Percentiles rank a stretch among this genome's conserved stretches.
These are phyloP conservation scores for Colletotrichum coccodes DNA, from an alignment of 2,329 filamentous ascomycete species.

Conservation along the genomic window DNA sequence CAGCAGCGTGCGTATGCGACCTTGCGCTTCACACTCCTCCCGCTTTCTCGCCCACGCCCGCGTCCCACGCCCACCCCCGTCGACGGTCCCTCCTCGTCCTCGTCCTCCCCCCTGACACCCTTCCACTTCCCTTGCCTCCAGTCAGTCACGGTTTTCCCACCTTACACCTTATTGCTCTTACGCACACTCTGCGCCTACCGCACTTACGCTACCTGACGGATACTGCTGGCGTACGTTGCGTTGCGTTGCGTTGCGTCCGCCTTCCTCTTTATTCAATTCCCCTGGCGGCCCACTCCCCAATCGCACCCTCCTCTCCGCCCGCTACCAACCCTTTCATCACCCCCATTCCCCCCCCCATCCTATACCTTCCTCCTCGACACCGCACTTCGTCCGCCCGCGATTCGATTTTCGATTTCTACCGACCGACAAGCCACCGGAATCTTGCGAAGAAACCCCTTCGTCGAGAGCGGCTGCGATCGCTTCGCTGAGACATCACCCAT, in stretches of 20 bases:
- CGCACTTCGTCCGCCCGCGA: constrained; percentile 26
- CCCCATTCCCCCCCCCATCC: constrained; percentile 32
- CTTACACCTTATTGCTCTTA: background rate
- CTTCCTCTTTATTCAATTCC: constrained; percentile 19
- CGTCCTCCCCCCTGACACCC: background rate
- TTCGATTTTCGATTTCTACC: constrained; percentile 29
- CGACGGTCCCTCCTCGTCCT: background rate
- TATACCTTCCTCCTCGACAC: constrained; percentile 27
- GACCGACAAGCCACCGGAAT: constrained; percentile 12
- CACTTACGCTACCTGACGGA: constrained; percentile 12
- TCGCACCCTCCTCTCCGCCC: constrained; percentile 32
- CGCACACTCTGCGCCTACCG: background rate
- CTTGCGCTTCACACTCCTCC: constrained; percentile 21
- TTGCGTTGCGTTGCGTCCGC: background rate
- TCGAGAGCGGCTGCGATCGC: constrained; percentile 10
- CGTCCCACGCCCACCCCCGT: background rate
- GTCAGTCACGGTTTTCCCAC: background rate
- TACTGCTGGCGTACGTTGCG: constrained; percentile 18
- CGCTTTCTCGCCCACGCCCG: background rate
- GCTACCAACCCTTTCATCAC: constrained; percentile 34
- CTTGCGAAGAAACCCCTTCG: background rate
- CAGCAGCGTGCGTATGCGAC: constrained; percentile 30
- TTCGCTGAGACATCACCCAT: background rate
- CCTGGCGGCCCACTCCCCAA: constrained; percentile 29
- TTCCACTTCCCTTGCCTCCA: constrained; percentile 15